Conservation (phyloP, 2,329 filamentous ascomycete genomes). For the Colletotrichum tropicale region DNA sequence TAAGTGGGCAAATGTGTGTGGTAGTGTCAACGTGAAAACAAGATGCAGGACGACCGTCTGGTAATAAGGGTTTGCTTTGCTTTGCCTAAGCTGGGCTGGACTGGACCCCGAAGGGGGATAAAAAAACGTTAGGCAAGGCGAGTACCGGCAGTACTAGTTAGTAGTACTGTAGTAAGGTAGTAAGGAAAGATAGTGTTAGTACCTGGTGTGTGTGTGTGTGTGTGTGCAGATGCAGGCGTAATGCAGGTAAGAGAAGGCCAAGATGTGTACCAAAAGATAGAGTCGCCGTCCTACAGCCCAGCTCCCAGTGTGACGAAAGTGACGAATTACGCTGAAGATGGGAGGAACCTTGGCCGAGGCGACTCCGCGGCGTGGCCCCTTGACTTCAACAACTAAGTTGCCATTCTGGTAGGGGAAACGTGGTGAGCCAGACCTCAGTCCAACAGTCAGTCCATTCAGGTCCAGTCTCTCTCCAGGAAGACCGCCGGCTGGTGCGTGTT, state of each 20-base stretch:
- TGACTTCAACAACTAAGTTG: background rate
- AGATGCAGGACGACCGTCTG: background rate
- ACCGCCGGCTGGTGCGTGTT: constrained; percentile 4
- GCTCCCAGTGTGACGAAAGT: background rate
- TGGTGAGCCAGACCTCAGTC: background rate
- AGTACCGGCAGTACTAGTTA: background rate
- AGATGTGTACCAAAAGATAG: background rate
- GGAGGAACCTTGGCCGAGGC: background rate
- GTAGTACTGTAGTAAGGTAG: background rate
- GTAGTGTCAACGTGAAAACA: background rate
- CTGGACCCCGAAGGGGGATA: background rate
- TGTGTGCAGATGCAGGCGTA: background rate
- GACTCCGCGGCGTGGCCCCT: background rate
- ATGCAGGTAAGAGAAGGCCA: background rate
- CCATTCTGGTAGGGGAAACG: background rate
- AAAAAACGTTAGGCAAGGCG: background rate
- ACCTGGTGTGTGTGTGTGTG: background rate
- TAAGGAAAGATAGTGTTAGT: background rate
- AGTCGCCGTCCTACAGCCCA: background rate
- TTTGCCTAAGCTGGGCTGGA: background rate
- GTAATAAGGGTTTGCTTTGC: background rate
- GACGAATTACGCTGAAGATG: background rate
- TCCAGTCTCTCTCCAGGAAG: background rate
- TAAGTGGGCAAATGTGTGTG: background rate
- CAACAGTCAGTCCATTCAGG: background rate